Base-by-base conservation (phyloP, 805 yeast genomes). In the Ogataea thermomethanolica region DNA sequence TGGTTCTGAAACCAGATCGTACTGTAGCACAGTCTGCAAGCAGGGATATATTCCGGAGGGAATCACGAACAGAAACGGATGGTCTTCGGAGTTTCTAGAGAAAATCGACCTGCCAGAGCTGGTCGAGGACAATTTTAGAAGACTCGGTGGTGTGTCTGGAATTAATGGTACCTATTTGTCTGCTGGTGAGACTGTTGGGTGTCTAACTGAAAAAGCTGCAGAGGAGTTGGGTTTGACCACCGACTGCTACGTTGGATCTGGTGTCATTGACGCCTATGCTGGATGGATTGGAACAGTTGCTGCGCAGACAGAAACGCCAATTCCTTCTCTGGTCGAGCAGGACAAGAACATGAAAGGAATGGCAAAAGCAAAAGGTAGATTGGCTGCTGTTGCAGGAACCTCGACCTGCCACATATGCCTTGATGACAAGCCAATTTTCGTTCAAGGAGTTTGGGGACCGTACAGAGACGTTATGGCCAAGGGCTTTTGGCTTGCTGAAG, bases 221-320 rank as follows among this genome's bases (percentile, higher is more conserved):
- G 74, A 71, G 30, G 89, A 87, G 40, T 71, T 93, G 54, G 98
- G 98, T 8, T 72, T 93, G 47, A 76, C 93, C 8, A 74, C 84
- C 15, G 71, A 73, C 37, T 84, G 95, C 65, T 77, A 79, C 24
- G 98, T 93, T 29, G 97, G 96, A 7, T 81, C 95, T 1, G 97
- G 96, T 58, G 95, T 93, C 27, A 93, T 93, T 58, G 99, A 93
- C 61, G 97, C 98, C 5, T 93, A 93, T 59, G 95, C 98, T 4
- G 99, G 99, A 32, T 93, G 98, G 97, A 78, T 93, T 41, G 99
- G 99, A 41, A 93, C 98, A 1, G 96, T 91, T 44, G 99, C 97
- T 21, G 95, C 95, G 1, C 79, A 81, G 51, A 80, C 88, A 5
- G 86, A 83, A 48, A 57, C 66, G 5, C 69, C 72, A 23, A 71